Percentiles rank a stretch among this genome's conserved stretches.
Evolutionary conservation across 2,329 filamentous ascomycete species (phyloP).

Genomic region (Domatiomyces globalis): DNA sequence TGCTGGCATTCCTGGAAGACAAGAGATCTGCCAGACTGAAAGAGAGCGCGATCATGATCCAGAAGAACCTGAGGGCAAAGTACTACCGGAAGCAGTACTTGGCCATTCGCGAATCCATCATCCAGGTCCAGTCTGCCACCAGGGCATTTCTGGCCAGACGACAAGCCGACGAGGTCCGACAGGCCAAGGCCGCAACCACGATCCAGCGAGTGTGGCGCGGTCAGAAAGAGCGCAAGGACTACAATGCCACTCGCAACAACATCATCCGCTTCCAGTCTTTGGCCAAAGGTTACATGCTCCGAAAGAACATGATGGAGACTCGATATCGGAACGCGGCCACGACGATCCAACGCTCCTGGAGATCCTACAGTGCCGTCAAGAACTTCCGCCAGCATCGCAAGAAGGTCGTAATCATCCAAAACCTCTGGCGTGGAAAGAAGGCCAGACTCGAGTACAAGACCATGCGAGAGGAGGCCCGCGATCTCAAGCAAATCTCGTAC

Average conservation of each 20-base stretch:
- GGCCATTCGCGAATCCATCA: slow-evolving; percentile 66
- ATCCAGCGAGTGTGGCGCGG: slow-evolving; percentile 95
- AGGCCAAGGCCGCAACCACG: slow-evolving; percentile 72
- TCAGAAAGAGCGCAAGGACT: slow-evolving; percentile 73
- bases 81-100: slow-evolving; percentile 89
- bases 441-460: slow-evolving; percentile 79
- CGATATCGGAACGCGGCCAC: slow-evolving; percentile 81
- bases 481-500: slow-evolving; percentile 98
- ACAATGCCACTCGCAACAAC: slow-evolving; percentile 63
- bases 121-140: slow-evolving; percentile 63
- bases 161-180: slow-evolving; percentile 65
- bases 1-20: slow-evolving; percentile 96
- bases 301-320: slow-evolving; percentile 86
- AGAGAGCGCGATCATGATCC: slow-evolving; percentile 90
- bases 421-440: slow-evolving; percentile 71
- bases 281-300: slow-evolving; percentile 80
- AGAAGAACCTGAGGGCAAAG: slow-evolving; percentile 92
- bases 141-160: slow-evolving; percentile 67
- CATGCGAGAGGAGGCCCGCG: slow-evolving; percentile 84
- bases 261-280: slow-evolving; percentile 78
- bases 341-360: slow-evolving; percentile 82
- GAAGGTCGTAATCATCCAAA: slow-evolving; percentile 82
- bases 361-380: slow-evolving; percentile 61
- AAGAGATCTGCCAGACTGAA: slow-evolving; percentile 80
- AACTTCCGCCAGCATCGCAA: slow-evolving; percentile 78